Evolutionary conservation across 2,329 filamentous ascomycete genomes (phyloP).

Genomic region (Ophiocordyceps robertsii): DNA sequence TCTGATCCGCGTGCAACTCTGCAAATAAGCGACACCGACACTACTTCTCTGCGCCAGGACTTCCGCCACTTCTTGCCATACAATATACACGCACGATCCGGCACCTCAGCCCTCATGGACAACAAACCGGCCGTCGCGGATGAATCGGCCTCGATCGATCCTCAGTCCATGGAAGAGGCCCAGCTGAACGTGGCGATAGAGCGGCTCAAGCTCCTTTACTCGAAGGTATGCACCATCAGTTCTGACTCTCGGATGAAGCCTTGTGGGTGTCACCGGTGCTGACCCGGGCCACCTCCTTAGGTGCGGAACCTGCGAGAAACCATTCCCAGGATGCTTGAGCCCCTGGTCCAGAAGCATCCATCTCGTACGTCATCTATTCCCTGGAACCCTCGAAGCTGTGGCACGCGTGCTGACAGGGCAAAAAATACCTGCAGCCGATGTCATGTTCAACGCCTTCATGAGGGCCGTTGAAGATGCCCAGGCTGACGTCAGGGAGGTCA

Average conservation of each 20-base stretch:
- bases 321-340: slow-evolving; percentile 27
- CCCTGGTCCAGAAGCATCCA: slow-evolving; percentile 33
- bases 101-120: slow-evolving; percentile 1
- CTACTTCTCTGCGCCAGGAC: no score
- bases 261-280: slow-evolving; percentile 3
- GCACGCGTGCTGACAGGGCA: slow-evolving; percentile 1
- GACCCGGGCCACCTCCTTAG: slow-evolving; percentile 10
- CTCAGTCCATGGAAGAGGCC: slow-evolving; percentile 31
- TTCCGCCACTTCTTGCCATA: background rate
- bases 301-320: slow-evolving; percentile 20
- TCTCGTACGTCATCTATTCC: slow-evolving; percentile 29
- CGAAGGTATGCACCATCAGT: slow-evolving; percentile 27
- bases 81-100: background rate
- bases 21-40: no score
- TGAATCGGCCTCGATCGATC: background rate
- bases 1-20: no score
- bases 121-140: background rate
- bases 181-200: slow-evolving; percentile 35
- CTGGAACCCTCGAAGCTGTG: background rate
- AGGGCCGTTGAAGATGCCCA: slow-evolving; percentile 32
- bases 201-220: slow-evolving; percentile 38
- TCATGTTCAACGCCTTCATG: slow-evolving; percentile 31
- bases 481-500: slow-evolving; percentile 38
- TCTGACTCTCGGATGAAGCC: background rate
- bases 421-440: slow-evolving; percentile 28